phyloP scores from a whole-genome alignment of 1,284 basidiomycete species.

The Psilocybe mexicana region DNA sequence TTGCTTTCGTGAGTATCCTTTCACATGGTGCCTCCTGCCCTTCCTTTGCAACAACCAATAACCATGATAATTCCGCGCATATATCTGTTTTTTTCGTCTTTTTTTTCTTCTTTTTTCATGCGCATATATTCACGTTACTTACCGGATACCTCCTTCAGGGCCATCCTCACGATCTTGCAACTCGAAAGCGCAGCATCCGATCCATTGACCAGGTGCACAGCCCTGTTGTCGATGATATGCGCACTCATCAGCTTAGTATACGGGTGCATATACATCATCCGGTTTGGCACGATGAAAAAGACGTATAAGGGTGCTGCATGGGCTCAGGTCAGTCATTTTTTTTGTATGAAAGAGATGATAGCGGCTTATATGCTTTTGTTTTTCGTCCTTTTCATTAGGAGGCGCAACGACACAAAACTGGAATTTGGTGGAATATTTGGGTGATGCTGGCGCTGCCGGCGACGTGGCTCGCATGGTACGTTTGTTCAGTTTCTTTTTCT shows the following conservation, averaged over 20 bases:
- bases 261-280: conserved; percentile 62
- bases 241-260: conserved; percentile 62
- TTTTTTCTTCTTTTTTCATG: neutral
- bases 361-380: neutral
- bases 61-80: neutral
- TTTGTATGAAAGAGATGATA: neutral
- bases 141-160: conserved; percentile 36
- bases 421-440: conserved; percentile 71
- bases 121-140: neutral
- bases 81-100: no score
- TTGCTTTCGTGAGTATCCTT: conserved; percentile 28
- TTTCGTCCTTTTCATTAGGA: conserved; percentile 41
- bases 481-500: conserved; percentile 11
- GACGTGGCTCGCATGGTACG: conserved; percentile 60
- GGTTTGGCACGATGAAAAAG: conserved; percentile 62
- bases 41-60: no score
- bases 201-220: conserved; percentile 55
- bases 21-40: no score
- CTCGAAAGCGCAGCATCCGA: conserved; percentile 49
- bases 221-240: conserved; percentile 57
- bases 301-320: conserved; percentile 63
- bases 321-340: conserved; percentile 46
- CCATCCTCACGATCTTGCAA: conserved; percentile 65
- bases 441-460: conserved; percentile 63
- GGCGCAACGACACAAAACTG: conserved; percentile 50